Evolutionary conservation across 345 rosid species (phyloP), one percentile per base, ranked within the genome.

Genomic region (Bruguiera gymnorhiza): DNA sequence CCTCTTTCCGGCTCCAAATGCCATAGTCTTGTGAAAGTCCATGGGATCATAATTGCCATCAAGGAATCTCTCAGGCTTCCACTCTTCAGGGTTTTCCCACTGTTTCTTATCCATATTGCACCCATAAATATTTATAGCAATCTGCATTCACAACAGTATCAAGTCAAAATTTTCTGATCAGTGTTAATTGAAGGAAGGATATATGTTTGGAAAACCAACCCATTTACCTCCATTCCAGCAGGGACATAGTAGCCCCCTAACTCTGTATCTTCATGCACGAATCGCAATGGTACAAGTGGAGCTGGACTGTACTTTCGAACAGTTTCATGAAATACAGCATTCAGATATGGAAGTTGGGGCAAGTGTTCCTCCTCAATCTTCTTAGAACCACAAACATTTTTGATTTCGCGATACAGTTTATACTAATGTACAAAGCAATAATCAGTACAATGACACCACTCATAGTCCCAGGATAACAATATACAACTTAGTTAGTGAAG

Each of bases 1-100:
- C 78, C 92, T 86, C 74, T 83, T 94, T 46, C 97, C 97, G 0
- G 89, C 87, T 59, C 99, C 97, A 32, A 94, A 94, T 0, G 97
- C 97, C 97, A 90, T 88, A 20, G 96, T 94, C 84, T 89, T 88
- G 77, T 88, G 78, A 68, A 91, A 69, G 68, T 91, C 96, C 21
- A 74, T 30, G 0, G 74, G 63, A 74, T 88, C 93, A 46, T 79
- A 82, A 70, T 74, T 87, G 10, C 66, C 81, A 29, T 80, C 87
- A 0, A 89, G 76, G 46, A 91, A 92, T 73, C 97, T 73, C 86
- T 88, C 96, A 0, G 99, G 97, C 26, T 67, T 79, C 92, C 93
- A 94, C 61, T 85, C 87, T 67, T 84, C 83, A 0, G 97, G 86
- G 39, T 71, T 83, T 34, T 85, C 91, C 91, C 93, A 94, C 19